Evolutionary conservation across 441 rosid species (phyloP), one percentile per base, ranked within the genome.

Genomic region (Brassica hybrid): DNA sequence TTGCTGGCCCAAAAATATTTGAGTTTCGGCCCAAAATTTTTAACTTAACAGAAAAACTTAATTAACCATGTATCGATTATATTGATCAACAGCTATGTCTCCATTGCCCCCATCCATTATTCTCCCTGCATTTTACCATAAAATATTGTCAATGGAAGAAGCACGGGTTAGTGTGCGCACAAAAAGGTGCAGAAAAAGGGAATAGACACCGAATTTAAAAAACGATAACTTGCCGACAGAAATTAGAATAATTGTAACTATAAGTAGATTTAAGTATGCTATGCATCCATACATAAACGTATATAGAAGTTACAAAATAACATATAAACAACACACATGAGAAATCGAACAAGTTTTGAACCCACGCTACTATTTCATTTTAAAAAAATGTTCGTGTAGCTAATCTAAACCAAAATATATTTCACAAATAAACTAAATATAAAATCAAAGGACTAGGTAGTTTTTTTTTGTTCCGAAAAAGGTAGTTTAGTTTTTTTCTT

Each of bases 71-170:
- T 66, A 82, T 16, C 57, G 82, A 75, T 87, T 82, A 67, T 83
- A 85, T 21, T 84, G 83, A 66, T 85, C 88, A 32, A 72, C 84
- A 9, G 88, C 83, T n/a, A 83, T 56, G 76, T 87, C 85, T 52
- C 84, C 87, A 79, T 77, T 85, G 14, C 50, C 72, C 52, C 56
- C 77, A 60, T 80, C 86, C 13, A 71, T 2, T 71, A 79, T 78
- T 72, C 79, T 79, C 14, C 76, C 90, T 87, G 83, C 72, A 73
- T 64, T 65, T 67, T 23, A 5, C n/a, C 23, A 64, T 36, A 65
- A 11, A 52, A 19, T 50, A 19, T 57, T 61, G 21, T 66, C 30
- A 72, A 16, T 52, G 6, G 30, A 73, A 57, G n/a, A 19, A 45
- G 18, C 57, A 41, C 50, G 7, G 12, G 13, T 17, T 21, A 4